These are phyloP conservation scores for Tricholoma hemisulphureum DNA, from an alignment of 768 basidiomycete species.

Conservation along the genomic window DNA sequence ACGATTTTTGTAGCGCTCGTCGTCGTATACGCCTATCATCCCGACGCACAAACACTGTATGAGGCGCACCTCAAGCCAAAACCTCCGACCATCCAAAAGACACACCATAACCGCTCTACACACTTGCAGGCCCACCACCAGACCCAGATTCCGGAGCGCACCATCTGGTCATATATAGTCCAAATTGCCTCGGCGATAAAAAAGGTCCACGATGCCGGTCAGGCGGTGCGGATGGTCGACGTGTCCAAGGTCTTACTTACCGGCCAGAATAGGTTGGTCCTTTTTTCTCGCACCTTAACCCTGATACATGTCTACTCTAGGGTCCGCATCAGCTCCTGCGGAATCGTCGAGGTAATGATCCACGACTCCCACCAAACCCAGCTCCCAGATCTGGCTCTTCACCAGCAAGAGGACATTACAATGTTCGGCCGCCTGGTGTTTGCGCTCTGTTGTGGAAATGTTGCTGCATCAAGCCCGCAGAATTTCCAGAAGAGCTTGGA, in stretches of 20 bases:
- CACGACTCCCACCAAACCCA: conserved; percentile 58
- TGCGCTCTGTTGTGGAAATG: conserved; percentile 70
- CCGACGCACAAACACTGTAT: conserved; percentile 77
- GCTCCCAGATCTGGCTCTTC: conserved; percentile 41
- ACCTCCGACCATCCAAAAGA: conserved; percentile 27
- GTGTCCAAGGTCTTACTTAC: conserved; percentile 85
- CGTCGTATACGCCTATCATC: conserved; percentile 87
- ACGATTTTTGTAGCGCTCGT: conserved; percentile 85
- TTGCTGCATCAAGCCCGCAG: conserved; percentile 54
- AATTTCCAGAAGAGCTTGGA: conserved; percentile 77
- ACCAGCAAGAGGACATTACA: conserved; percentile 87
- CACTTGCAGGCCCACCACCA: conserved; percentile 22
- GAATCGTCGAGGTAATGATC: conserved; percentile 81
- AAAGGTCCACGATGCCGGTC: conserved; percentile 75
- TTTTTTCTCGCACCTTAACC: background rate
- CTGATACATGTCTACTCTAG: conserved; percentile 34
- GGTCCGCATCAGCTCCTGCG: conserved; percentile 83
- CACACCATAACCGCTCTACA: conserved; percentile 21
- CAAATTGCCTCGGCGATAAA: conserved; percentile 89
- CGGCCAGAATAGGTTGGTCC: conserved; percentile 75
- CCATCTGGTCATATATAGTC: conserved; percentile 89
- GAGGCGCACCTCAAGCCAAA: conserved; percentile 73
- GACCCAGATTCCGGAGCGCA: conserved; percentile 64
- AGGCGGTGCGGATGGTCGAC: conserved; percentile 82
- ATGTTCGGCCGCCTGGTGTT: conserved; percentile 86